Evolutionary conservation across 352 stramenopile species (phyloP).

Genomic region (Phytophthora pluvialis): DNA sequence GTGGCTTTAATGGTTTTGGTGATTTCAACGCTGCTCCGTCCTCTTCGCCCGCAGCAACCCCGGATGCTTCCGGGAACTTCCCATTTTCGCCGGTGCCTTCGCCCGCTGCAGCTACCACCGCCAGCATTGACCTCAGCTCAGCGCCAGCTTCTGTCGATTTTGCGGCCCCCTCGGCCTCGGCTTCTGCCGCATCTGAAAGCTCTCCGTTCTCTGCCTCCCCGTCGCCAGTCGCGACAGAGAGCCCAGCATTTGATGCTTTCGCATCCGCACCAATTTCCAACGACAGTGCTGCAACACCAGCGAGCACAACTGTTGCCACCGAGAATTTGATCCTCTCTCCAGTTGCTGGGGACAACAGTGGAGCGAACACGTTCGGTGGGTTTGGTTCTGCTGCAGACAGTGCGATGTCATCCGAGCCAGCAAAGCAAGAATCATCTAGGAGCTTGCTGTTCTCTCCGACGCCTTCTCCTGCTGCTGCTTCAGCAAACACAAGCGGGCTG

Average conservation of each 20-base stretch:
- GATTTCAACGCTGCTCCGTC: conserved; percentile 28
- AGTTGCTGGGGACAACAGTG: conserved; percentile 14
- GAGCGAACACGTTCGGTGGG: conserved; percentile 21
- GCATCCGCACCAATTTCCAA: conserved; percentile 13
- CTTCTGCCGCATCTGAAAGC: conserved; percentile 10
- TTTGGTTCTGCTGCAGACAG: conserved; percentile 21
- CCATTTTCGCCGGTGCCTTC: conserved; percentile 20
- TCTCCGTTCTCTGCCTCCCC: conserved; percentile 22
- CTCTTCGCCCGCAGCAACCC: conserved; percentile 4
- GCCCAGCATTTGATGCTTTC: conserved; percentile 34
- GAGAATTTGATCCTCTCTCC: conserved; percentile 37
- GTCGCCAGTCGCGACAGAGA: conserved; percentile 11
- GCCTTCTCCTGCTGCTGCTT: conserved; percentile 18
- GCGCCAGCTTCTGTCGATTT: conserved; percentile 6
- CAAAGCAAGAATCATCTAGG: conserved; percentile 12
- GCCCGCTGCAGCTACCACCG: conserved; percentile 21
- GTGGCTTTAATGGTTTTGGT: conserved; percentile 29
- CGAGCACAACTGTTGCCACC: conserved; percentile 8
- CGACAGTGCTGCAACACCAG: conserved; percentile 3
- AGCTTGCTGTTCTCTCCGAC: conserved; percentile 27
- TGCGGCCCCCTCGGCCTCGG: background rate
- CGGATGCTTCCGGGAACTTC: conserved; percentile 13
- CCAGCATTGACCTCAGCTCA: conserved; percentile 13
- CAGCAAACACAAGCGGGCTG: conserved; percentile 13
- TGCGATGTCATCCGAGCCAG: conserved; percentile 9